Conservation (phyloP, 2,329 filamentous ascomycete genomes). For the Fusarium humuli region DNA sequence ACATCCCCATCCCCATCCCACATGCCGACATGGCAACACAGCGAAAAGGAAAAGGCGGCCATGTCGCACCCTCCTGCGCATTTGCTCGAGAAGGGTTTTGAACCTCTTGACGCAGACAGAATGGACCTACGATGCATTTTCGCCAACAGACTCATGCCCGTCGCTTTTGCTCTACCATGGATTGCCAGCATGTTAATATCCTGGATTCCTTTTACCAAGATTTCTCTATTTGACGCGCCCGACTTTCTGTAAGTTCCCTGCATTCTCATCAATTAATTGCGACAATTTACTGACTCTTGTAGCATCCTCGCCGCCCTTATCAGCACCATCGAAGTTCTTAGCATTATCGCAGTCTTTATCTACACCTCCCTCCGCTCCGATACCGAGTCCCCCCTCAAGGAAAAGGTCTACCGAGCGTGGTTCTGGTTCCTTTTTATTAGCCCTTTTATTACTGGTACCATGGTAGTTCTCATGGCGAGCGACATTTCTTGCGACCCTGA, state of each 20-base stretch:
- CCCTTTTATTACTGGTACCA: conserved; percentile 15
- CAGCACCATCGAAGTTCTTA: conserved; percentile 36
- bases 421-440: conserved; percentile 37
- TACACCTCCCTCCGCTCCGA: conserved; percentile 20
- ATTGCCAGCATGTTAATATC: conserved; percentile 32
- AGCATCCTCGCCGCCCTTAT: conserved; percentile 25
- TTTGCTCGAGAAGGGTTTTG: background rate
- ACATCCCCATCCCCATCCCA: conserved; percentile 9
- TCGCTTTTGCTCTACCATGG: conserved; percentile 33
- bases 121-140: conserved; percentile 12
- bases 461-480: conserved; percentile 34
- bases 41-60: conserved; percentile 5
- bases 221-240: conserved; percentile 21
- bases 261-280: too few species aligned
- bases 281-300: background rate
- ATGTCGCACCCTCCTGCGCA: background rate
- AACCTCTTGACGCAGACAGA: background rate
- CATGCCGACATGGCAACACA: conserved; percentile 22
- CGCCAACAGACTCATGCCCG: conserved; percentile 12
- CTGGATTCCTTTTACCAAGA: conserved; percentile 34
- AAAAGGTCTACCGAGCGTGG: conserved; percentile 23
- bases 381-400: conserved; percentile 8
- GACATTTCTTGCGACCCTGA: conserved; percentile 36
- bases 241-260: conserved; percentile 23
- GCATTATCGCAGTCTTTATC: conserved; percentile 30